A percentile compares a stretch with the other conserved stretches of the same genome.
Evolutionary conservation across 768 basidiomycete species (phyloP).

Genomic region (Podaxis pistillaris): DNA sequence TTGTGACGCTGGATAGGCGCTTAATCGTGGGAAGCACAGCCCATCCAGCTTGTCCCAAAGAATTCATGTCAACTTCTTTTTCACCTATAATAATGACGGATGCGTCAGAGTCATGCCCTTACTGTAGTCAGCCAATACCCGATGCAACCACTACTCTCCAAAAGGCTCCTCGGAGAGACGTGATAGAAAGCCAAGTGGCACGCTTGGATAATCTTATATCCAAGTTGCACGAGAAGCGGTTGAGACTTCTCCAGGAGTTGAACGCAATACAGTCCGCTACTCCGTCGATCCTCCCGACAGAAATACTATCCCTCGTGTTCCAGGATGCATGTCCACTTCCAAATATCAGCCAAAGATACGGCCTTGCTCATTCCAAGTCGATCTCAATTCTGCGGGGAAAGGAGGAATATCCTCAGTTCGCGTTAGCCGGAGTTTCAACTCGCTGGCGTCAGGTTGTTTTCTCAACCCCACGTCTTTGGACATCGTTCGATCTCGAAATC

Average conservation of each 20-base stretch:
- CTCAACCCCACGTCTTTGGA: neutral
- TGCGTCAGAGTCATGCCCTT: neutral
- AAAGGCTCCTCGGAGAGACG: neutral
- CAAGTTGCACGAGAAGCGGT: neutral
- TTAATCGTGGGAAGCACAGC: too few relatives aligned
- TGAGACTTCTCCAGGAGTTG: neutral
- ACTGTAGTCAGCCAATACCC: neutral
- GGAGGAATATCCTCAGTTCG: neutral
- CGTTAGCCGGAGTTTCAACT: neutral
- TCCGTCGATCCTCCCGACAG: neutral
- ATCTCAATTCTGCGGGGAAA: neutral
- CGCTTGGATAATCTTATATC: neutral
- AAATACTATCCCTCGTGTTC: neutral
- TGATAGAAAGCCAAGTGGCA: neutral
- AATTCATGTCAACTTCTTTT: too few relatives aligned
- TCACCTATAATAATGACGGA: too few relatives aligned
- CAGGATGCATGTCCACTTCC: neutral
- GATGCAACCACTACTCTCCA: neutral
- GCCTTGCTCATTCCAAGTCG: neutral
- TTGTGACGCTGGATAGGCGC: too few relatives aligned
- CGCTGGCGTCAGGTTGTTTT: neutral
- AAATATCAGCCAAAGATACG: neutral
- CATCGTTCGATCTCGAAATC: neutral
- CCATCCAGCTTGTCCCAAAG: too few relatives aligned
- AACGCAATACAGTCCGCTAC: neutral